Evolutionary conservation across 305 asterid genomes (phyloP), one percentile per base, ranked within the genome.

Genomic region (Fraxinus ornus): DNA sequence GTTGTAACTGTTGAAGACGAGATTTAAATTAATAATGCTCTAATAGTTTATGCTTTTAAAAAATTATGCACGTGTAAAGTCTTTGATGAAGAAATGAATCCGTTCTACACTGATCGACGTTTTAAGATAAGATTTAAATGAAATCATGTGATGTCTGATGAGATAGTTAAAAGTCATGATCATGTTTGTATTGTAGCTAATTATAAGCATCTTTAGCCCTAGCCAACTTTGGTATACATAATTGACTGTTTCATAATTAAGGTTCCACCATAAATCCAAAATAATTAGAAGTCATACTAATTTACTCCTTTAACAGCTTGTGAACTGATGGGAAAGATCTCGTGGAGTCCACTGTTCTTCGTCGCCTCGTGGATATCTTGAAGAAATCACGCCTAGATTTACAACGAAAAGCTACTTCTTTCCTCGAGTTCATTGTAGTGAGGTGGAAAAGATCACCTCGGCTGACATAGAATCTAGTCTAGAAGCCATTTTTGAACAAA

Each of bases 341-440:
- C 32, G 73, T 88, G 80, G 95, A 92, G 89, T 86, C 90, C 36
- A 76, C 78, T 47, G 88, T 94, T 84, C 82, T 94, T 10, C 83
- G 88, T 81, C 86, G 89, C 87, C 90, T 95, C 13, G 90, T 91
- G 87, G 90, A 89, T 66, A 89, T 92, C 81, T 83, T 94, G 94
- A 91, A 88, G 91, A 88, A 91, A 74, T 79, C 93, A n/a, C 82
- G 80, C 78, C 90, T 97, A 7, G 88, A 86, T 84, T 86, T 92
- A 86, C 97, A 91, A 88, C 89, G 85, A 70, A 94, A 91, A 90
- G 92, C 94, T 82, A 92, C 93, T 86, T 92, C 98, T 35, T 85
- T 91, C 83, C 86, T 95, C 24, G 98, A 95, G 89, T 91, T 88
- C 85, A 75, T 28, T 28, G 30, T 28, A 28, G 30, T 28, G 30